Conservation (phyloP, 495 filamentous ascomycete species). For the Beverwykella pulmonaria region DNA sequence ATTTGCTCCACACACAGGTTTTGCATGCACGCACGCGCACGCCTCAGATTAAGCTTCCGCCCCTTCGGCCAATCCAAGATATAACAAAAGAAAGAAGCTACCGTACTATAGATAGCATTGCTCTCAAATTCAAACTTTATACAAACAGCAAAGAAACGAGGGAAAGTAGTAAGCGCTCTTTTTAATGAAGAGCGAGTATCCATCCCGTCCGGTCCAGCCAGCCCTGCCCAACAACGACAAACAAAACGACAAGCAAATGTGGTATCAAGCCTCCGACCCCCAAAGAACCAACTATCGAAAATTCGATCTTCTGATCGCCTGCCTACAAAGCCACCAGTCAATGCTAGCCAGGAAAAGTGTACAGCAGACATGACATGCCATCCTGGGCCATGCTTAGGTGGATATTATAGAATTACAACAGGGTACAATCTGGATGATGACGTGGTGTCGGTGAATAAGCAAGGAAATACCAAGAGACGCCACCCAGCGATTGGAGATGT, state of each 20-base stretch:
- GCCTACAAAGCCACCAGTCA: not conserved
- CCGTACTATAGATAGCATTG: no score
- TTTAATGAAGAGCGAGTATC: no score
- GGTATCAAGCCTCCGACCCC: not conserved
- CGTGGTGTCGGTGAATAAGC: not conserved
- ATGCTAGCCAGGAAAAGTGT: not conserved
- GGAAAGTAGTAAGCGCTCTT: no score
- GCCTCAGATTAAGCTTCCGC: no score
- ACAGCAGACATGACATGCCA: not conserved
- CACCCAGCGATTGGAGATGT: not conserved
- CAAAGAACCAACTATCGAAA: not conserved
- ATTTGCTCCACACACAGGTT: no score
- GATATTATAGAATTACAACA: conserved; percentile 1
- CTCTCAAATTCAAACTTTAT: no score
- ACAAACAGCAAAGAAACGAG: no score
- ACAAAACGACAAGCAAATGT: no score
- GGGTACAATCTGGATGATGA: conserved; percentile 3
- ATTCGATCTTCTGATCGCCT: not conserved
- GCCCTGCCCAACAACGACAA: not conserved
- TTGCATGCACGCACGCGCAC: no score
- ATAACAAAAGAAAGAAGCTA: no score
- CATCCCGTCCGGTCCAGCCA: not conserved
- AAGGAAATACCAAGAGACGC: not conserved
- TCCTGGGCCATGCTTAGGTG: not conserved
- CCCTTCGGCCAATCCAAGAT: no score